phyloP scores from a whole-genome alignment of 108 stramenopile species.

The Fistulifera solaris region DNA sequence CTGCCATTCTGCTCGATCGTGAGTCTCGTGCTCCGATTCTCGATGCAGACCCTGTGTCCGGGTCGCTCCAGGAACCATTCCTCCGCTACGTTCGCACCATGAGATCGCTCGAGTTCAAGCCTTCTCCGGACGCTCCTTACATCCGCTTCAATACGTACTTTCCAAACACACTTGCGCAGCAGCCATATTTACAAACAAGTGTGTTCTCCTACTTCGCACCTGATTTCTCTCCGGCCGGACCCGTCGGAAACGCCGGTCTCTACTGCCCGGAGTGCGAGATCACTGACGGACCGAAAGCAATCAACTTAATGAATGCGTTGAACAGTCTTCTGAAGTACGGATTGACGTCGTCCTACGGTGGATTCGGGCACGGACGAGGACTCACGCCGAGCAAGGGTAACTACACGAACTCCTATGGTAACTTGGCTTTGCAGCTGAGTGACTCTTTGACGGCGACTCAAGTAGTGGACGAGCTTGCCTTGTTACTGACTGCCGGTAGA shows the following conservation, averaged over 20 bases:
- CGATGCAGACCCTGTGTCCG: slow-evolving; percentile 45
- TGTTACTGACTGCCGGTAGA: slow-evolving; percentile 45
- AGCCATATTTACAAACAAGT: slow-evolving; percentile 25
- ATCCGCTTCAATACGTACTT: slow-evolving; percentile 8
- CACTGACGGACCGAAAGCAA: slow-evolving; percentile 20
- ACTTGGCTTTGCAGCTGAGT: neutral
- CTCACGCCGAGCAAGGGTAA: neutral
- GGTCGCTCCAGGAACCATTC: slow-evolving; percentile 49
- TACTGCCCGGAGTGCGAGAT: slow-evolving; percentile 44
- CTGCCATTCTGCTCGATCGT: slow-evolving; percentile 51
- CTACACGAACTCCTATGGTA: neutral
- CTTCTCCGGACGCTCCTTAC: slow-evolving; percentile 3
- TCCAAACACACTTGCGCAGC: slow-evolving; percentile 34
- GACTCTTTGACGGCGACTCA: slow-evolving; percentile 1
- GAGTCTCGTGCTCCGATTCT: slow-evolving; percentile 35
- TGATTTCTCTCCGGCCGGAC: slow-evolving; percentile 27
- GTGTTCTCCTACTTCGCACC: slow-evolving; percentile 52
- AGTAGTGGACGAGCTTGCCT: slow-evolving; percentile 42
- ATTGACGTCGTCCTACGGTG: slow-evolving; percentile 1
- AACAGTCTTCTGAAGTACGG: slow-evolving; percentile 46
- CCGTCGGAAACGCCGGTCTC: slow-evolving; percentile 2
- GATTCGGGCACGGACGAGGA: slow-evolving; percentile 5
- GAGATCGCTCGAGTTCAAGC: slow-evolving; percentile 40
- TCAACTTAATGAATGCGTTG: slow-evolving; percentile 33
- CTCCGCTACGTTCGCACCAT: slow-evolving; percentile 40